phyloP scores from a whole-genome alignment of 2,329 filamentous ascomycete species.

The Colletotrichum australisinense region DNA sequence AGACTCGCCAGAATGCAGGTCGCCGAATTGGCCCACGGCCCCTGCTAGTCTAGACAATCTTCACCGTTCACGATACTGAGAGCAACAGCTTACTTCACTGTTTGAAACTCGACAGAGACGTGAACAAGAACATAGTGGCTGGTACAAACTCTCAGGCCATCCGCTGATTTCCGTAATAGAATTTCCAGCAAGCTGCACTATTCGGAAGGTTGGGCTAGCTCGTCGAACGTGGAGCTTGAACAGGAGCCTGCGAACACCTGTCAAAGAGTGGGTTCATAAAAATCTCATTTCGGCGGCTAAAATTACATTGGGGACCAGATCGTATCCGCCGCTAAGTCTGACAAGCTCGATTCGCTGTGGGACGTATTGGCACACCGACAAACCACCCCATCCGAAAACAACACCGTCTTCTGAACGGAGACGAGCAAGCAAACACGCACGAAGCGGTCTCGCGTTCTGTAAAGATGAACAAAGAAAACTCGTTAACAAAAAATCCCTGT shows the following conservation, averaged over 20 bases:
- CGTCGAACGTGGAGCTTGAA: too few species aligned
- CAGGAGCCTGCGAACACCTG: background rate
- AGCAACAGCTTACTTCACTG: background rate
- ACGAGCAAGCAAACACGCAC: background rate
- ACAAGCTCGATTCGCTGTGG: slow-evolving; percentile 20
- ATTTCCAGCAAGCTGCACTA: background rate
- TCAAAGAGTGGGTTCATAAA: background rate
- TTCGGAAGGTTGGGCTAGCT: too few species aligned
- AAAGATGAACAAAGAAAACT: slow-evolving; percentile 26
- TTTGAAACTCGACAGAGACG: background rate
- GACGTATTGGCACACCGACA: background rate
- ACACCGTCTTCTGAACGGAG: slow-evolving; percentile 4
- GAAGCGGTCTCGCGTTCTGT: background rate
- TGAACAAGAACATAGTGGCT: background rate
- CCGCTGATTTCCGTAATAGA: background rate
- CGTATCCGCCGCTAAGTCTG: slow-evolving; percentile 28
- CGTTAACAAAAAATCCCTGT: slow-evolving; percentile 7
- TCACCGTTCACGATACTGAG: background rate
- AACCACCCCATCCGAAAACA: background rate
- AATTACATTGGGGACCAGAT: slow-evolving; percentile 25
- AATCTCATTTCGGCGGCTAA: slow-evolving; percentile 21
- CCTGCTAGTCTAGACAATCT: background rate
- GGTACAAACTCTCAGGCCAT: background rate
- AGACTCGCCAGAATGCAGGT: slow-evolving; percentile 12
- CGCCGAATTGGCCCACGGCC: background rate